Conservation (phyloP, 2,329 filamentous ascomycete species). For the Calonectria henricotiae region DNA sequence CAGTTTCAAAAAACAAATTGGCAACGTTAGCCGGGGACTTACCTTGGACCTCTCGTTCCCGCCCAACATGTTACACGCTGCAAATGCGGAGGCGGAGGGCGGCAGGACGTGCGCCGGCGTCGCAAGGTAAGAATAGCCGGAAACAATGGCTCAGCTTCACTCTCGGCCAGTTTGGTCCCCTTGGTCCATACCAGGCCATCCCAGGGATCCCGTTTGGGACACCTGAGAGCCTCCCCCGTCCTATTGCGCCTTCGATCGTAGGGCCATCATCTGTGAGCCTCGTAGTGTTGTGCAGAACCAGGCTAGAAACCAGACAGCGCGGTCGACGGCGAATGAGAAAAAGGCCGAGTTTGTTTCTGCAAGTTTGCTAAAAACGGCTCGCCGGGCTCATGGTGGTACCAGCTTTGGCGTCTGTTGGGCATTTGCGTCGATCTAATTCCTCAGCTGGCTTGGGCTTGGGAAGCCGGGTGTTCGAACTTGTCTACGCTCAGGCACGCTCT, state of each 20-base stretch:
- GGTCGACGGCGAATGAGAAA: constrained; percentile 13
- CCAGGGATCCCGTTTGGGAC: constrained; percentile 13
- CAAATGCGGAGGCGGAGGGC: constrained; percentile 17
- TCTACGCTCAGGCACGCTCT: constrained; percentile 19
- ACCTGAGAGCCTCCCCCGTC: background rate
- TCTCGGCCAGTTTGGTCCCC: constrained; percentile 33
- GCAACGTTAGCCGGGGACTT: constrained; percentile 9
- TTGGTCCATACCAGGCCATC: background rate
- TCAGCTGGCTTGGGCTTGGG: constrained; percentile 10
- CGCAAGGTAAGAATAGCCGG: constrained; percentile 6
- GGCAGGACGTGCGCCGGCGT: constrained; percentile 20
- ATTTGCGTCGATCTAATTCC: constrained; percentile 23
- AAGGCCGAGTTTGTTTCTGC: constrained; percentile 19
- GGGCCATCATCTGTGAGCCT: background rate
- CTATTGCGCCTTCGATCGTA: background rate
- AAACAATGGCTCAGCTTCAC: constrained; percentile 25
- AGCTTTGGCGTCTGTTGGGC: constrained; percentile 19
- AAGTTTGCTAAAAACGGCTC: constrained; percentile 19
- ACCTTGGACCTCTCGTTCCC: background rate
- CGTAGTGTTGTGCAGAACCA: constrained; percentile 14
- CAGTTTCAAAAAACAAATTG: constrained; percentile 7
- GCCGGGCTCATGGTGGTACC: constrained; percentile 6
- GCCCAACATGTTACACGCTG: constrained; percentile 8
- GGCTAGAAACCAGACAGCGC: background rate
- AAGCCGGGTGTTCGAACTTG: constrained; percentile 14